These are phyloP conservation scores for Suillus alpinus DNA, from an alignment of 768 basidiomycete genomes.

Conservation along the genomic window DNA sequence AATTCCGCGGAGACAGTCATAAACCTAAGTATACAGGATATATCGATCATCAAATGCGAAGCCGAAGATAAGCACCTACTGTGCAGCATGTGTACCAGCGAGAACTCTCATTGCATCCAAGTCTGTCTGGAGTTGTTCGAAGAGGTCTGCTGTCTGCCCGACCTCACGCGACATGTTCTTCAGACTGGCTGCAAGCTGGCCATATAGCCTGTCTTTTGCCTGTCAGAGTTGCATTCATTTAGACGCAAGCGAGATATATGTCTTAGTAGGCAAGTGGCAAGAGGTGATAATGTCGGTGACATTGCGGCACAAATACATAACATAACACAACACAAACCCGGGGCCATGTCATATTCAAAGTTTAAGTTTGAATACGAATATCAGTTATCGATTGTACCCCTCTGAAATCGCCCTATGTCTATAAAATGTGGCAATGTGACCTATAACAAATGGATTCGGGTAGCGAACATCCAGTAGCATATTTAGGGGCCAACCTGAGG, in stretches of 20 bases:
- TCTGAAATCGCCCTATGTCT: no score
- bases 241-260: not conserved
- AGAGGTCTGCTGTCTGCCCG: constrained; percentile 70
- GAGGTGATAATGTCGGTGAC: no score
- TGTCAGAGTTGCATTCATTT: constrained; percentile 65
- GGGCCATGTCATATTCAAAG: no score
- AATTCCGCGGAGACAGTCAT: constrained; percentile 50
- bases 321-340: no score
- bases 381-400: no score
- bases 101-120: constrained; percentile 77
- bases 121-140: constrained; percentile 73
- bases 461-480: not conserved
- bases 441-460: not conserved
- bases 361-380: no score
- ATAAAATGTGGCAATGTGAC: not conserved
- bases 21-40: constrained; percentile 33
- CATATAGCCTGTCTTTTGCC: constrained; percentile 78
- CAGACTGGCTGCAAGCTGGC: constrained; percentile 68
- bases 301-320: no score
- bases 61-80: constrained; percentile 45
- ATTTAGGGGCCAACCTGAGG: not conserved
- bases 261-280: no score
- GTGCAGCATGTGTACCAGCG: constrained; percentile 77
- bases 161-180: constrained; percentile 67
- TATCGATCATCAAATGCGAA: not conserved